Evolutionary conservation across 2,329 filamentous ascomycete species (phyloP), one percentile per base, ranked within the genome.

Genomic region (Plenodomus biglobosus): DNA sequence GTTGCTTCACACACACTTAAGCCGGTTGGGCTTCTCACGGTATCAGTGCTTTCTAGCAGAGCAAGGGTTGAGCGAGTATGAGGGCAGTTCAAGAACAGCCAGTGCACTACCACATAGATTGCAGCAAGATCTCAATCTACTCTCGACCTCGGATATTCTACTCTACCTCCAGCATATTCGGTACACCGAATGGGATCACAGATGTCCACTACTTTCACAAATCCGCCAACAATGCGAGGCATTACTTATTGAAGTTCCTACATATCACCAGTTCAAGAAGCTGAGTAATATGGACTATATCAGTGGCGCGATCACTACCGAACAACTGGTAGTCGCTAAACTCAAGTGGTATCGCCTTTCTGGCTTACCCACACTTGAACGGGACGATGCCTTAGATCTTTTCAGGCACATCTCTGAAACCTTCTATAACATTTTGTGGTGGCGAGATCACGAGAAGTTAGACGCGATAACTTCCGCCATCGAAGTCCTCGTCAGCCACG

Each of bases 301-400:
- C 16, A 61, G 56, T 27, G 65, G 57, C 1, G 44, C 46, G 1
- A 56, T 67, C 22, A 64, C 62, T 4, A 63, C 65, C 17, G 61
- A 70, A 44, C 46, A 66, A 2, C 45, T 72, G 3, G 66, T 72
- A 3, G 56, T 53, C 22, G 53, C 63, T 3, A 59, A 69, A 17
- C 54, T 71, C 38, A 65, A 65, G 40, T 72, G 69, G 69, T 72
- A 72, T 43, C 56, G 62, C 2, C 56, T 68, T n/a, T 68, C 62
- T 39, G 49, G 52, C 8, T 51, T 66, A 20, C 55, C 61, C 1
- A 46, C 53, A 13, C 49, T 71, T 3, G 56, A 65, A 11, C 55
- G 50, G 17, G 42, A 52, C 6, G 50, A 64, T 8, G 66, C 64
- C 2, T 32, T 70, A 11, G 50, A 64, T 20, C 50, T 71, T 1